These are phyloP conservation scores for Trametes sanguinea DNA, from an alignment of 768 basidiomycete genomes.

Conservation along the genomic window DNA sequence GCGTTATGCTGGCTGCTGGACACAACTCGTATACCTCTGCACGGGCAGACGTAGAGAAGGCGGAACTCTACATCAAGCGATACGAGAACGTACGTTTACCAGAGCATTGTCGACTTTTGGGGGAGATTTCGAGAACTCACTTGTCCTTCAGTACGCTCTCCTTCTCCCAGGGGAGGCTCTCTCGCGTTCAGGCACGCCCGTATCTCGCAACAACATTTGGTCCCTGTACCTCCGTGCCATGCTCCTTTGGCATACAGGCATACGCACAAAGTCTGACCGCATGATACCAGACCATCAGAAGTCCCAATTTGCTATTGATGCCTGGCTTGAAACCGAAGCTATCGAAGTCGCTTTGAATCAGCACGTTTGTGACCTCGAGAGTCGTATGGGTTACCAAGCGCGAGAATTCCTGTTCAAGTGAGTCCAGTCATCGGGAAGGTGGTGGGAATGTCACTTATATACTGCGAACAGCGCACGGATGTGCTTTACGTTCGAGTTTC, in stretches of 20 bases:
- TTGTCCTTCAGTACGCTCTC: conserved; percentile 54
- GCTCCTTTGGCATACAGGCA: conserved; percentile 72
- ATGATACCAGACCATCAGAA: conserved; percentile 47
- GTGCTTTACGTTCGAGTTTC: too few species aligned
- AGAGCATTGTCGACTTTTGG: too few species aligned
- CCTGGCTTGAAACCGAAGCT: conserved; percentile 69
- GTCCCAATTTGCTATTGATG: conserved; percentile 61
- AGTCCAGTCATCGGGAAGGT: too few species aligned
- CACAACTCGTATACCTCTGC: conserved; percentile 60
- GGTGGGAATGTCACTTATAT: too few species aligned
- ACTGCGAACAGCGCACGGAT: too few species aligned
- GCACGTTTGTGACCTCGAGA: conserved; percentile 67
- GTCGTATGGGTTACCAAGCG: conserved; percentile 65
- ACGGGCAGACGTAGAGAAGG: too few species aligned
- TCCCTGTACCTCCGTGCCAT: conserved; percentile 67
- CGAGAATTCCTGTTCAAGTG: conserved; percentile 78
- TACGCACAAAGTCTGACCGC: conserved; percentile 53
- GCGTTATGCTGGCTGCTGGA: conserved; percentile 61
- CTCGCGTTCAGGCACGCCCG: conserved; percentile 27
- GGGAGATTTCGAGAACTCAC: background rate
- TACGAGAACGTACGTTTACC: too few species aligned
- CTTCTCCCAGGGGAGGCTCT: conserved; percentile 71
- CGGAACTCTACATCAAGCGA: too few species aligned
- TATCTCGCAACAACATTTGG: conserved; percentile 65
- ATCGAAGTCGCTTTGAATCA: conserved; percentile 61